These are phyloP conservation scores for Suillus clintonianus DNA, from an alignment of 768 basidiomycete species.

Conservation along the genomic window DNA sequence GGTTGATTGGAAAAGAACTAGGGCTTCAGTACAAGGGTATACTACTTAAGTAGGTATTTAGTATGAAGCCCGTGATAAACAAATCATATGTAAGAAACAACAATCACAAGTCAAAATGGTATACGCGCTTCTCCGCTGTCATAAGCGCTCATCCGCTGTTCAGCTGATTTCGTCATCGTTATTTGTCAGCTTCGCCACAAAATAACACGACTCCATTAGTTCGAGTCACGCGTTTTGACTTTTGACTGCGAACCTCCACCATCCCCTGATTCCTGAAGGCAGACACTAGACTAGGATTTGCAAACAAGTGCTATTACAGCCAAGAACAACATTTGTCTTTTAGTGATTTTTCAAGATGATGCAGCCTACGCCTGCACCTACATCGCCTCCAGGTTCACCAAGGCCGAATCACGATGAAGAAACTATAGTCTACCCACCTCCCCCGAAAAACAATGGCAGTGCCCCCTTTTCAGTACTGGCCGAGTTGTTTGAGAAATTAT, in stretches of 20 bases:
- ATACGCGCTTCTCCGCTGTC: no score
- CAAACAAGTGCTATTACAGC: background rate
- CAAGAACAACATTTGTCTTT: background rate
- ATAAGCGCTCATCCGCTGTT: no score
- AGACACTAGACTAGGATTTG: background rate
- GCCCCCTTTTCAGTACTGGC: slow-evolving; percentile 70
- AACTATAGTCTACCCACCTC: slow-evolving; percentile 45
- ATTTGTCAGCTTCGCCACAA: no score
- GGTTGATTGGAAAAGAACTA: no score
- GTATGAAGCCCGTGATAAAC: no score
- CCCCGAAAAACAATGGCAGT: slow-evolving; percentile 67
- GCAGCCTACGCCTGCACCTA: slow-evolving; percentile 69
- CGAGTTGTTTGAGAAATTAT: slow-evolving; percentile 74
- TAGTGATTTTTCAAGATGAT: slow-evolving; percentile 33
- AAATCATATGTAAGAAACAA: no score
- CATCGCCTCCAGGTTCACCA: slow-evolving; percentile 57
- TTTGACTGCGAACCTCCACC: background rate
- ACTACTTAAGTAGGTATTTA: no score
- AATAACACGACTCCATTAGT: slow-evolving; percentile 12
- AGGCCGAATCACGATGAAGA: slow-evolving; percentile 24
- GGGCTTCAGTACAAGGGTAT: no score
- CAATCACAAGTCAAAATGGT: no score
- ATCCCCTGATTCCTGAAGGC: no score
- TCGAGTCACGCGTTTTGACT: slow-evolving; percentile 2
- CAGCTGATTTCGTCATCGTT: no score